Percentiles rank a stretch among this genome's conserved stretches.
Evolutionary conservation across 2,329 filamentous ascomycete genomes (phyloP).

Genomic region (Alternaria gansuensis): DNA sequence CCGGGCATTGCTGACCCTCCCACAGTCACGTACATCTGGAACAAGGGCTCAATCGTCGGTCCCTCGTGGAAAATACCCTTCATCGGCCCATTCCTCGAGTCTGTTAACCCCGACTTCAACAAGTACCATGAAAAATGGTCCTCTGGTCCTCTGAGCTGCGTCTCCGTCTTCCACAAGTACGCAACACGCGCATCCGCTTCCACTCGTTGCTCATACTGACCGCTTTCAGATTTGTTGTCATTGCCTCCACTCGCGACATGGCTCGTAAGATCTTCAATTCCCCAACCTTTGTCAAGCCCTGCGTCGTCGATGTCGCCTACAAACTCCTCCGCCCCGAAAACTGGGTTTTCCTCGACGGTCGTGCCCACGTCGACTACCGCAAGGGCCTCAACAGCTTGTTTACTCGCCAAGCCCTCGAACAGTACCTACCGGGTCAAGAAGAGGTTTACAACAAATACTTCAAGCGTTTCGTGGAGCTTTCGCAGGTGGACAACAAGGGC

Average conservation of each 20-base stretch:
- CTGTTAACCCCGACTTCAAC: slow-evolving; percentile 88
- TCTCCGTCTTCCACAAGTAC: slow-evolving; percentile 99
- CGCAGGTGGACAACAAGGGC: slow-evolving; percentile 71
- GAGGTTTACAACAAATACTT: slow-evolving; percentile 91
- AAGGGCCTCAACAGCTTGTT: slow-evolving; percentile 96
- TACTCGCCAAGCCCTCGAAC: slow-evolving; percentile 85
- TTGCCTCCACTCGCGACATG: slow-evolving; percentile 93
- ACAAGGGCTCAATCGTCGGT: slow-evolving; percentile 59
- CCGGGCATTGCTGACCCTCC: slow-evolving; percentile 46
- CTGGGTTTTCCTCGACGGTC: slow-evolving; percentile 98
- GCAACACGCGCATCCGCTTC: slow-evolving; percentile 9
- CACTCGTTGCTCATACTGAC: slow-evolving; percentile 25
- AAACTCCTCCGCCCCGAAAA: slow-evolving; percentile 92
- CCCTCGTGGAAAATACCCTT: slow-evolving; percentile 61
- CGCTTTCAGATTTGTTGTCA: slow-evolving; percentile 83
- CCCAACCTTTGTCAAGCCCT: slow-evolving; percentile 89
- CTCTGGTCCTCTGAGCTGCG: slow-evolving; percentile 91
- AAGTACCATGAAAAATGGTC: slow-evolving; percentile 93
- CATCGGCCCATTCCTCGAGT: slow-evolving; percentile 93
- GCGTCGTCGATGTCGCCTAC: slow-evolving; percentile 91
- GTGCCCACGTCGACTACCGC: slow-evolving; percentile 93
- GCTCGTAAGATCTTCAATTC: slow-evolving; percentile 97
- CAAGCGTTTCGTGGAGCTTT: slow-evolving; percentile 77
- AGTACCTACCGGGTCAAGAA: slow-evolving; percentile 91
- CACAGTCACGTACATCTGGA: slow-evolving; percentile 62